Evolutionary conservation across 2,329 filamentous ascomycete genomes (phyloP), one percentile per base, ranked within the genome.

Genomic region (Rutstroemia sydowiana): DNA sequence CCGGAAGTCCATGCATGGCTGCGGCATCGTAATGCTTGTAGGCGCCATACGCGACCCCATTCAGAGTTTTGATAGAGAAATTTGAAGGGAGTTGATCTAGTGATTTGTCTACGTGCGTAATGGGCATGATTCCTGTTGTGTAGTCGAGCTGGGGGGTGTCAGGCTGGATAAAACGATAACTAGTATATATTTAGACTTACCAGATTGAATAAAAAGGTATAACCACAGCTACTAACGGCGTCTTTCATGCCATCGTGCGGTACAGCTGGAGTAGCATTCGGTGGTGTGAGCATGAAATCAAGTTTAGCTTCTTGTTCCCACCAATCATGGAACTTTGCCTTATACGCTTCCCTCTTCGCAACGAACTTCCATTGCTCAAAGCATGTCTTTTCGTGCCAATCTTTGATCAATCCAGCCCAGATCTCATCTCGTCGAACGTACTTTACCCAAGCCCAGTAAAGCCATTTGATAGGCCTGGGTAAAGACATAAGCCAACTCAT

Each of bases 151-250:
- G 56, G 21, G 13, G 8, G 2, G 16, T 41, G 37, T 20, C 6
- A 41, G n/a, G n/a, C n/a, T n/a, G n/a, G n/a, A n/a, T n/a, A n/a
- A n/a, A n/a, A n/a, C n/a, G n/a, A n/a, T n/a, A n/a, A n/a, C n/a
- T n/a, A n/a, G n/a, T n/a, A n/a, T n/a, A n/a, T n/a, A n/a, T n/a
- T n/a, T n/a, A n/a, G n/a, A 71, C 80, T 69, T 71, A 87, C 84
- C 63, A 96, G 59, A 62, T 96, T 96, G 73, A 93, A 97, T 51
- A 95, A 70, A 66, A 96, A 95, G 0, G 91, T 96, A 65, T 97
- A 96, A 1, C 89, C 90, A 63, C 91, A 96, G 59, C 84, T 88
- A 56, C 85, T 87, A 41, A 93, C 82, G 2, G 88, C 88, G 61
- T 92, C 84, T 59, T 81, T 80, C 89, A 95, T 96, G 0, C 82